These are phyloP conservation scores for Torrubiella hemipterigena DNA, from an alignment of 2,329 filamentous ascomycete species.

Conservation along the genomic window DNA sequence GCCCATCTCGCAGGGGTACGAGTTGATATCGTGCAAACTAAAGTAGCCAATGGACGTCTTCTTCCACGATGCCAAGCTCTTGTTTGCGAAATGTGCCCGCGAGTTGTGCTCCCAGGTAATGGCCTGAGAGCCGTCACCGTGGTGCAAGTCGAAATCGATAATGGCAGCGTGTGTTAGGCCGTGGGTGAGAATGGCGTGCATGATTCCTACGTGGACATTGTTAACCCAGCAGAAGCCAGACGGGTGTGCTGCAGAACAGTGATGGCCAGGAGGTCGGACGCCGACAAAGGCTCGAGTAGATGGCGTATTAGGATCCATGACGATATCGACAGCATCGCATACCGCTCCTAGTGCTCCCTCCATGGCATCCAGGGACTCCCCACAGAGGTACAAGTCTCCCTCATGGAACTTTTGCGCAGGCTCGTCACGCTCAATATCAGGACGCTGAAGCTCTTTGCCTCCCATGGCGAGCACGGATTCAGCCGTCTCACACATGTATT, in stretches of 20 bases:
- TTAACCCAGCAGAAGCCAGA: slow-evolving; percentile 99
- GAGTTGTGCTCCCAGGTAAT: slow-evolving; percentile 88
- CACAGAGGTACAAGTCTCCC: slow-evolving; percentile 82
- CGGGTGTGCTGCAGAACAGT: slow-evolving; percentile 79
- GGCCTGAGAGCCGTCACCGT: slow-evolving; percentile 89
- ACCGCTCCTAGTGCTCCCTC: slow-evolving; percentile 88
- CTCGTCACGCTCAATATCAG: slow-evolving; percentile 42
- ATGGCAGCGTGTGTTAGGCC: slow-evolving; percentile 89
- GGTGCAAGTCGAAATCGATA: slow-evolving; percentile 83
- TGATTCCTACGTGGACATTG: slow-evolving; percentile 94
- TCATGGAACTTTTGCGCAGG: slow-evolving; percentile 57
- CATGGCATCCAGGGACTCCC: slow-evolving; percentile 75
- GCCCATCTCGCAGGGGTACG: slow-evolving; percentile 90
- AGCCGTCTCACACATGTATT: slow-evolving; percentile 70
- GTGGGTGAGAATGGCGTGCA: slow-evolving; percentile 74
- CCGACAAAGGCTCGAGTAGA: slow-evolving; percentile 79
- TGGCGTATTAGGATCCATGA: slow-evolving; percentile 46
- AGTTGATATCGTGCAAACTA: slow-evolving; percentile 96
- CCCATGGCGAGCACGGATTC: slow-evolving; percentile 65
- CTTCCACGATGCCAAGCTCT: slow-evolving; percentile 65
- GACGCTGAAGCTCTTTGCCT: slow-evolving; percentile 66
- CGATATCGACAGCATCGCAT: slow-evolving; percentile 79
- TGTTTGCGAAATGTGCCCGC: slow-evolving; percentile 47
- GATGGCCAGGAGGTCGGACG: slow-evolving; percentile 86
- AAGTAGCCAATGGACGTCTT: slow-evolving; percentile 90